Evolutionary conservation across 139 green algal species (phyloP).

Genomic region (Gonium pectorale): DNA sequence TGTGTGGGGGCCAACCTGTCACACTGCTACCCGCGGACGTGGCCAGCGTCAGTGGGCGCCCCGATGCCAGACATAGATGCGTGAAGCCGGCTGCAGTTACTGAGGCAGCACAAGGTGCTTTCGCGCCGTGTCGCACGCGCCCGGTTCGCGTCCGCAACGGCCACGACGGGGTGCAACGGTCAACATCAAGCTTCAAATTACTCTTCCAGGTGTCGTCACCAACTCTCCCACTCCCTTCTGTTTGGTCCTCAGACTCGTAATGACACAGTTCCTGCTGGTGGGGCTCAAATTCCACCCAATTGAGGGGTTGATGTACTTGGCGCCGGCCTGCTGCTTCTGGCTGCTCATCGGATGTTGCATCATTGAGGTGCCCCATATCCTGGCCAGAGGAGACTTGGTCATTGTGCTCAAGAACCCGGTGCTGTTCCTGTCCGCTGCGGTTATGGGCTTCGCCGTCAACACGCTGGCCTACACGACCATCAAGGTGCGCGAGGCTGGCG

Average conservation of each 20-base stretch:
- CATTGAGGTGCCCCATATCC: slow-evolving; percentile 70
- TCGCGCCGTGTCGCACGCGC: too few relatives aligned
- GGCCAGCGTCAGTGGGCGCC: too few relatives aligned
- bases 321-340: slow-evolving; percentile 87
- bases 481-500: too few relatives aligned
- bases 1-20: not conserved
- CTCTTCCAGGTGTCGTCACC: too few relatives aligned
- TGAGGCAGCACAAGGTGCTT: too few relatives aligned
- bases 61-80: not conserved
- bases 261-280: slow-evolving; percentile 86
- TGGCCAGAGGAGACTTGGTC: slow-evolving; percentile 44
- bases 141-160: too few relatives aligned
- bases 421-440: slow-evolving; percentile 75
- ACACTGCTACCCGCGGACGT: too few relatives aligned
- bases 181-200: too few relatives aligned
- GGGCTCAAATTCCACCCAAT: slow-evolving; percentile 92
- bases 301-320: slow-evolving; percentile 90
- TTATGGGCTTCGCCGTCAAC: slow-evolving; percentile 91
- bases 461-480: slow-evolving; percentile 89
- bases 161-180: too few relatives aligned
- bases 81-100: too few relatives aligned
- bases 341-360: slow-evolving; percentile 66
- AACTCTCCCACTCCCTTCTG: too few relatives aligned
- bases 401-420: slow-evolving; percentile 48
- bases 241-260: too few relatives aligned